A percentile compares a stretch with the other conserved stretches of the same genome.
phyloP scores from a whole-genome alignment of 805 yeast species.

The Grigorovia humatica region DNA sequence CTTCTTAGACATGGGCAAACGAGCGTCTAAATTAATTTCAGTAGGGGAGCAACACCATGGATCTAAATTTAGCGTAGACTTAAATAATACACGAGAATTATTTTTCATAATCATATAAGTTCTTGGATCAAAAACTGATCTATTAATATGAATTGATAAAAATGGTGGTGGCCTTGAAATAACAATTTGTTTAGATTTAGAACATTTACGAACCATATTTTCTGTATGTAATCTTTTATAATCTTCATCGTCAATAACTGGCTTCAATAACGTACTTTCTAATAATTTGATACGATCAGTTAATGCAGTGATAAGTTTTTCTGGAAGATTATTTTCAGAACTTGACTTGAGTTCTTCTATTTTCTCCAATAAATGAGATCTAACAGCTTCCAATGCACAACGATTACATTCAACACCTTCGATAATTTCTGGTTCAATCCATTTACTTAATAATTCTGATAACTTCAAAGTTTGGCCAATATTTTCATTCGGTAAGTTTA shows the following conservation, averaged over 20 bases:
- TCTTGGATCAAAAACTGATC: conserved; percentile 85
- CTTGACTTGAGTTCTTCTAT: conserved; percentile 20
- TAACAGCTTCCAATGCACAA: conserved; percentile 65
- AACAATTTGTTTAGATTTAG: conserved; percentile 74
- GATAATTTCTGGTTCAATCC: conserved; percentile 74
- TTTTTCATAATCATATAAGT: conserved; percentile 80
- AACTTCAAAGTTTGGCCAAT: conserved; percentile 35
- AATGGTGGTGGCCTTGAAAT: conserved; percentile 77
- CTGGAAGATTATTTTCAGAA: conserved; percentile 11
- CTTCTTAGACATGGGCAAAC: conserved; percentile 56
- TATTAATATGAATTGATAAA: conserved; percentile 76
- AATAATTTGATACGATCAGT: conserved; percentile 38
- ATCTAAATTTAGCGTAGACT: conserved; percentile 53
- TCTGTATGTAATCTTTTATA: conserved; percentile 66
- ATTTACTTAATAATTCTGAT: conserved; percentile 46
- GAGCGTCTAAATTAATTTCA: conserved; percentile 71
- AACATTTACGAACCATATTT: conserved; percentile 61
- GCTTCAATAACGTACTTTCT: conserved; percentile 45
- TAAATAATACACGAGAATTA: conserved; percentile 72
- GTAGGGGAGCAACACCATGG: conserved; percentile 59
- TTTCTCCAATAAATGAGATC: conserved; percentile 37
- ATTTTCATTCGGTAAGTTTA: conserved; percentile 50
- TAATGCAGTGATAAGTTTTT: conserved; percentile 30
- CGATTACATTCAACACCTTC: conserved; percentile 93
- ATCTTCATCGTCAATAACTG: conserved; percentile 69